A percentile compares a stretch with the other conserved stretches of the same genome.
phyloP scores from a whole-genome alignment of 2,329 filamentous ascomycete genomes.

The Aureobasidium sp. region DNA sequence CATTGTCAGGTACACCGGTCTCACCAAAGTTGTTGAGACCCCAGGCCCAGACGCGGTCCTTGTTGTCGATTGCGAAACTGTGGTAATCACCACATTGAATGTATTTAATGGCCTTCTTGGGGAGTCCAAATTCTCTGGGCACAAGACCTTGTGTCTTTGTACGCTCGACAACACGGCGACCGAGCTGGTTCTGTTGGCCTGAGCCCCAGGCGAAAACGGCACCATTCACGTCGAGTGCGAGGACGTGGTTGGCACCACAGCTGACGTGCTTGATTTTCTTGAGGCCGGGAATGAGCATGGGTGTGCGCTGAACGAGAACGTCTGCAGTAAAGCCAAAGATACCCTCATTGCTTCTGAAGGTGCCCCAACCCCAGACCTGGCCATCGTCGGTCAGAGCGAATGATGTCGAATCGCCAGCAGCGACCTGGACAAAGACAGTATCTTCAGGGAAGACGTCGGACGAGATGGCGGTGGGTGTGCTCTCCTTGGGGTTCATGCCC shows the following conservation, averaged over 20 bases:
- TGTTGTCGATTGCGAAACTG: conserved; percentile 65
- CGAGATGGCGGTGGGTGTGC: conserved; percentile 55
- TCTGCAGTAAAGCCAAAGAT: conserved; percentile 57
- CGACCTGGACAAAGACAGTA: conserved; percentile 60
- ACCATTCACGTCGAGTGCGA: conserved; percentile 60
- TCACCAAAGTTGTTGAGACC: conserved; percentile 83
- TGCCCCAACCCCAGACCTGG: conserved; percentile 75
- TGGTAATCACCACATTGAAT: conserved; percentile 71
- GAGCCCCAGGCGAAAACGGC: conserved; percentile 65
- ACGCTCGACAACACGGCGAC: conserved; percentile 56
- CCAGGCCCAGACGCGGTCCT: conserved; percentile 70
- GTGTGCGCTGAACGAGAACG: conserved; percentile 46
- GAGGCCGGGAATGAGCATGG: conserved; percentile 53
- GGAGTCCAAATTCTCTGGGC: conserved; percentile 52
- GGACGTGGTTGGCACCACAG: conserved; percentile 63
- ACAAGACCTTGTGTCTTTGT: conserved; percentile 48
- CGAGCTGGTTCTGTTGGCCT: conserved; percentile 65
- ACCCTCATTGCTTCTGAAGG: conserved; percentile 66
- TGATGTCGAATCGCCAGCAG: conserved; percentile 66
- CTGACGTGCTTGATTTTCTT: conserved; percentile 60
- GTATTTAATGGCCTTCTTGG: conserved; percentile 50
- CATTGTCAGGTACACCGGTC: conserved; percentile 59
- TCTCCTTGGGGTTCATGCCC: conserved; percentile 65
- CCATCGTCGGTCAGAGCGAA: conserved; percentile 72
- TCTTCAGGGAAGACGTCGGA: conserved; percentile 51